These are phyloP conservation scores for Hypoxylon sp. DNA, from an alignment of 2,329 filamentous ascomycete species.

Conservation along the genomic window DNA sequence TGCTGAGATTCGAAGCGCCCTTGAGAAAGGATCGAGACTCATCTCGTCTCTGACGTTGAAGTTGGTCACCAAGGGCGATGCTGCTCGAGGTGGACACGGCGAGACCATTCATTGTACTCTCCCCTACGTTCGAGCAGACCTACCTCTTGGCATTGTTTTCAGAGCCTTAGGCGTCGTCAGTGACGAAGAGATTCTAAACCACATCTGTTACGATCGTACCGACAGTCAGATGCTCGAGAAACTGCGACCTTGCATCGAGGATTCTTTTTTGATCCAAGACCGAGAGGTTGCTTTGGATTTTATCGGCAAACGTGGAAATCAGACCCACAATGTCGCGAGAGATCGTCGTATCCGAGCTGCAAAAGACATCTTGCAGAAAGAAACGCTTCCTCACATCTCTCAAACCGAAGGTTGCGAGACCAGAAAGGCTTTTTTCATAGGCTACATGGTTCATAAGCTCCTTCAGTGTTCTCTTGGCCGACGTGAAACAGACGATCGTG, in stretches of 20 bases:
- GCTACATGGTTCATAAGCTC: conserved; percentile 98
- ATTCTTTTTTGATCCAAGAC: conserved; percentile 96
- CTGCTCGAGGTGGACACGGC: conserved; percentile 83
- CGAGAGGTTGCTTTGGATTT: conserved; percentile 94
- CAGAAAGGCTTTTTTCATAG: conserved; percentile 96
- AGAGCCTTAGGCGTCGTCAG: conserved; percentile 95
- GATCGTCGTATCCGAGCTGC: conserved; percentile 94
- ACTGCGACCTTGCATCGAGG: conserved; percentile 96
- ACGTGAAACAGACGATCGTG: conserved; percentile 94
- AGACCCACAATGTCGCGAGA: conserved; percentile 79
- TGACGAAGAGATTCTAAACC: conserved; percentile 97
- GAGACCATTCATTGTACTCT: conserved; percentile 91
- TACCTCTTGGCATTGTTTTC: conserved; percentile 96
- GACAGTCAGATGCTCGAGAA: conserved; percentile 98
- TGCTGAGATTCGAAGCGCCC: conserved; percentile 94
- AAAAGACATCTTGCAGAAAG: conserved; percentile 95
- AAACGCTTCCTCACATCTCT: conserved; percentile 95
- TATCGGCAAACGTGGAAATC: conserved; percentile 90
- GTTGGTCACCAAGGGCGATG: conserved; percentile 87
- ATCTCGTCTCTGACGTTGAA: conserved; percentile 95
- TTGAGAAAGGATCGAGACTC: conserved; percentile 95
- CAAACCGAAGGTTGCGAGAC: conserved; percentile 96
- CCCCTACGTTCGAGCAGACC: conserved; percentile 93
- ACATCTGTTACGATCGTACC: conserved; percentile 95
- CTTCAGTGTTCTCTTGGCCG: conserved; percentile 93